These are phyloP conservation scores for Sergeia podlipaevii DNA, from an alignment of 208 protist species.

Conservation along the genomic window DNA sequence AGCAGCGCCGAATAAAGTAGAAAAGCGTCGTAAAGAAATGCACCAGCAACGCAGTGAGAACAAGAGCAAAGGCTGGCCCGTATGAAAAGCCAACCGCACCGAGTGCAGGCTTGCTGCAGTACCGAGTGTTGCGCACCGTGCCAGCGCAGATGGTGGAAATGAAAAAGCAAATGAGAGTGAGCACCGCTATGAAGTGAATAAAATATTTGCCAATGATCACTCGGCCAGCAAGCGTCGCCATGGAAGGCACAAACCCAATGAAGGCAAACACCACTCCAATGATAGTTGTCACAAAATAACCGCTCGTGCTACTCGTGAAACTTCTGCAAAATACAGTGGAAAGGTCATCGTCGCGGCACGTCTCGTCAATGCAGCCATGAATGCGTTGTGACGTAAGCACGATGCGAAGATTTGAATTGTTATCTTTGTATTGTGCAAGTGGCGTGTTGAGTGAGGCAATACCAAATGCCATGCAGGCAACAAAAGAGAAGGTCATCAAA, in stretches of 20 bases:
- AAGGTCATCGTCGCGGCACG: no score
- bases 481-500: constrained; percentile 12
- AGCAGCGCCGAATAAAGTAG: constrained; percentile 13
- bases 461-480: constrained; percentile 15
- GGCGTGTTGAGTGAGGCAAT: constrained; percentile 17
- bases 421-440: constrained; percentile 7
- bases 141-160: constrained; percentile 17
- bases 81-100: constrained; percentile 30
- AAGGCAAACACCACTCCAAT: constrained; percentile 9
- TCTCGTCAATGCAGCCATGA: background rate
- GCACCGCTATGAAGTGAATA: no score
- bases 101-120: constrained; percentile 22
- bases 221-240: constrained; percentile 14
- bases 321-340: constrained; percentile 24
- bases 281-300: constrained; percentile 16
- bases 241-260: constrained; percentile 19
- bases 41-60: constrained; percentile 29
- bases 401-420: background rate
- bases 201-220: constrained; percentile 25
- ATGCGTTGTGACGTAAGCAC: background rate
- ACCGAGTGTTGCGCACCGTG: constrained; percentile 8
- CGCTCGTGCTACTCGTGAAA: constrained; percentile 11
- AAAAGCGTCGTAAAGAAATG: constrained; percentile 14
- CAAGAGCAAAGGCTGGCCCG: constrained; percentile 28
- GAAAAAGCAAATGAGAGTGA: constrained; percentile 21